phyloP scores from a whole-genome alignment of 768 basidiomycete species.

The Crassisporium funariophilum region DNA sequence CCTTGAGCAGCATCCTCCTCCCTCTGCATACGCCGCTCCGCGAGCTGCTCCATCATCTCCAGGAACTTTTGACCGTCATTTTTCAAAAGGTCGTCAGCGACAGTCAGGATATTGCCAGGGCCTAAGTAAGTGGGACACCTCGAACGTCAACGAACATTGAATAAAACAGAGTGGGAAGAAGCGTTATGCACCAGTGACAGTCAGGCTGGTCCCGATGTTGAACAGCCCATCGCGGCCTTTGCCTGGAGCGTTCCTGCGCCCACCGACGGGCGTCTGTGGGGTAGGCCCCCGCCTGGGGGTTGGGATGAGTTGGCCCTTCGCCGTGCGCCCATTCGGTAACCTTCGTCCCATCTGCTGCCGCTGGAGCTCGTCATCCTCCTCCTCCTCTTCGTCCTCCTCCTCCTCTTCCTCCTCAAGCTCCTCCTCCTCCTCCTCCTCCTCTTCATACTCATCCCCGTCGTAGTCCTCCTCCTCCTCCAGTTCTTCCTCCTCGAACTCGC shows the following conservation, averaged over 20 bases:
- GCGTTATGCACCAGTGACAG: conserved; percentile 68
- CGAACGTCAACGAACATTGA: too few species aligned
- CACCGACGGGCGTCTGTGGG: conserved; percentile 17
- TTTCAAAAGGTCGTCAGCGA: conserved; percentile 97
- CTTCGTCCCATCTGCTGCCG: conserved; percentile 41
- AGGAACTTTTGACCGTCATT: conserved; percentile 99
- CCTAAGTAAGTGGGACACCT: conserved; percentile 53
- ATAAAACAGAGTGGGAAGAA: background rate
- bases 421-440: conserved; percentile 43
- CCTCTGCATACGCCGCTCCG: conserved; percentile 89
- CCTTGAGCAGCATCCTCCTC: conserved; percentile 65
- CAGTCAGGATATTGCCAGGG: conserved; percentile 94
- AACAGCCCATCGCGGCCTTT: conserved; percentile 69
- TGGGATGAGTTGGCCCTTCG: conserved; percentile 17
- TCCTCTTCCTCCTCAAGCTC: conserved; percentile 43
- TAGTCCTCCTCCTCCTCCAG: conserved; percentile 65
- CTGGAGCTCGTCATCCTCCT: conserved; percentile 52
- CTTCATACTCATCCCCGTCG: conserved; percentile 40
- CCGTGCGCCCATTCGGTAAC: conserved; percentile 17
- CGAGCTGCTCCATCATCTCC: conserved; percentile 99
- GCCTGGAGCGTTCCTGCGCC: conserved; percentile 22
- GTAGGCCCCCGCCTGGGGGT: conserved; percentile 15
- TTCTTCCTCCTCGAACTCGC: conserved; percentile 71
- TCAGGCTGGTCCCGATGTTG: conserved; percentile 79
- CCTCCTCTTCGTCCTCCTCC: conserved; percentile 49